phyloP scores from a whole-genome alignment of 2,329 filamentous ascomycete species.

The Thelonectria olida region DNA sequence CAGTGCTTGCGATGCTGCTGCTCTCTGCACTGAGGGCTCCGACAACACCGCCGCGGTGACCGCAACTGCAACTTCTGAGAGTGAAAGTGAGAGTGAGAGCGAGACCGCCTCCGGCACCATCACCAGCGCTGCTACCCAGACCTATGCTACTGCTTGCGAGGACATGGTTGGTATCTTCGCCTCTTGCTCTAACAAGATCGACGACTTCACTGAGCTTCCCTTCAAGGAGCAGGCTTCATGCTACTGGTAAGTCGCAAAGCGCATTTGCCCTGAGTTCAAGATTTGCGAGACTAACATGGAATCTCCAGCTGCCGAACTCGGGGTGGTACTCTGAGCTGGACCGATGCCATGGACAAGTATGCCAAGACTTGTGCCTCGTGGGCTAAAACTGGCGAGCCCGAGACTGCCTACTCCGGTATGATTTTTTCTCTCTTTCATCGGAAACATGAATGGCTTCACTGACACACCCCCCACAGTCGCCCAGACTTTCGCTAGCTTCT shows the following conservation, averaged over 20 bases:
- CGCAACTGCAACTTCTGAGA: not conserved
- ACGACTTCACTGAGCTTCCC: slow-evolving; percentile 38
- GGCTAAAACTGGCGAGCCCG: slow-evolving; percentile 40
- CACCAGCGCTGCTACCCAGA: slow-evolving; percentile 28
- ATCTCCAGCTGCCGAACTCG: slow-evolving; percentile 36
- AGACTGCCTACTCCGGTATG: slow-evolving; percentile 40
- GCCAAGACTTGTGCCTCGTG: slow-evolving; percentile 43
- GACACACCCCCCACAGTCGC: slow-evolving; percentile 38
- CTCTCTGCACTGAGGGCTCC: slow-evolving; percentile 18
- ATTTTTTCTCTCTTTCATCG: not conserved
- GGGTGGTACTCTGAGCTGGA: slow-evolving; percentile 36
- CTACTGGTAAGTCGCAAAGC: slow-evolving; percentile 41
- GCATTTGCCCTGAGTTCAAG: not conserved
- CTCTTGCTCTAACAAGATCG: slow-evolving; percentile 37
- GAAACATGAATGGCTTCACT: slow-evolving; percentile 8
- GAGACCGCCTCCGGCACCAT: slow-evolving; percentile 12
- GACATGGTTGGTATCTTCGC: slow-evolving; percentile 40
- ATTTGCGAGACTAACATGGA: slow-evolving; percentile 19
- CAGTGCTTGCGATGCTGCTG: slow-evolving; percentile 30
- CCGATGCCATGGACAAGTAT: slow-evolving; percentile 42
- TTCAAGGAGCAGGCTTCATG: slow-evolving; percentile 42
- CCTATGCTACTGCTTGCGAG: slow-evolving; percentile 36
- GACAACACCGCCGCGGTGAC: too few relatives aligned
- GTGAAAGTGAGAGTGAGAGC: too few relatives aligned
- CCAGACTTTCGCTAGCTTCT: slow-evolving; percentile 41